Evolutionary conservation across 2,329 filamentous ascomycete species (phyloP), one percentile per base, ranked within the genome.

Genomic region (Lasiodiplodia sp.): DNA sequence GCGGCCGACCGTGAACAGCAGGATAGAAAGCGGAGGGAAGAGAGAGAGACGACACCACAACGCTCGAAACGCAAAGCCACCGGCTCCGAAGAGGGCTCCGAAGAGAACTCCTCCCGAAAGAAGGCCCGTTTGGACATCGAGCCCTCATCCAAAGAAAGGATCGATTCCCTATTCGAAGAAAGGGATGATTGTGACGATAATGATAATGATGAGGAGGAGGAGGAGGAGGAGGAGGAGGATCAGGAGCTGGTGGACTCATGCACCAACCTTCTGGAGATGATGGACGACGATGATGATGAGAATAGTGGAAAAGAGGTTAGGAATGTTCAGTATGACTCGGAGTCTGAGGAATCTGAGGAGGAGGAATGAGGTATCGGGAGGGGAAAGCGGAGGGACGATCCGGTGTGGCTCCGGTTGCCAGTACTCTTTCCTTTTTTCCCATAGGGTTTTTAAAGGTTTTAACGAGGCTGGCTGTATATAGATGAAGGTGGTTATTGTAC

Each of bases 281-380:
- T 34, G 31, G 47, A 51, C n/a, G 16, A 6, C 16, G n/a, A 7
- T 21, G 10, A 18, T 21, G 47, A 51, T 21, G 16, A n/a, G 6
- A 21, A 51, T 31, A 37, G 53, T 28, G 10, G 7, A 18, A 18
- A 37, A 28, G 7, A 21, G 31, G 12, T 18, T 11, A 28, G 21
- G 16, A 7, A 38, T 4, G 8, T 18, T 2, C 28, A 31, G 5
- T 34, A 55, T 25, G 23, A 25, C 2, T 16, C 8, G 2, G 37
- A 47, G 8, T 60, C 56, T 10, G 37, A 60, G 37, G 37, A 28
- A 47, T 60, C 55, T 14, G 34, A 58, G n/a, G 55, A 58, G n/a
- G 55, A 58, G 12, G 53, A 56, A n/a, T 37, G n/a, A 37, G 16
- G 18, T 3, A 8, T 25, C 21, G 10, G 11, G 14, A 14, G 11